These are phyloP conservation scores for Gastrolobium villosum DNA, from an alignment of 306 rosid species.

Conservation along the genomic window DNA sequence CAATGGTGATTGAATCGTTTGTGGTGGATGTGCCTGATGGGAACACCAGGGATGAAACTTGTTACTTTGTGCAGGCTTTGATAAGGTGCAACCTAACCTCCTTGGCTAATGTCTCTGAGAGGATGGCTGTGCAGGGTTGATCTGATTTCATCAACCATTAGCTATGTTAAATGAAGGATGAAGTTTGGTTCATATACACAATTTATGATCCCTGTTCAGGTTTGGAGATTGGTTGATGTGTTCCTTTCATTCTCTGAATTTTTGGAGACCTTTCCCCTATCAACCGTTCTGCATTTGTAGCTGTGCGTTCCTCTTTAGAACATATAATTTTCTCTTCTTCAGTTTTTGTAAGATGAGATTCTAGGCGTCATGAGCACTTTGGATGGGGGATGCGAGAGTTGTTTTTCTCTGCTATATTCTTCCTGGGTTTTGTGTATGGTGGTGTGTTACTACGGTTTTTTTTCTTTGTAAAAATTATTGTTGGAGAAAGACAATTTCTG, in stretches of 20 bases:
- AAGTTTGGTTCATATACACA: conserved; percentile 21
- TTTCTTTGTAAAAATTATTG: conserved; percentile 52
- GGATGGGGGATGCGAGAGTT: no score
- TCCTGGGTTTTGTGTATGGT: conserved; percentile 52
- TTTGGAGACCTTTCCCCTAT: no score
- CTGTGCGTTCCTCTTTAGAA: no score
- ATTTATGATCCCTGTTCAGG: conserved; percentile 2
- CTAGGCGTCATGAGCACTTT: conserved; percentile 41
- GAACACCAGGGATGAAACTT: conserved; percentile 78
- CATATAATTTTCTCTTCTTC: conserved; percentile 23
- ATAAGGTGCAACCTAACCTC: conserved; percentile 80
- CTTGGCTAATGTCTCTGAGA: conserved; percentile 77
- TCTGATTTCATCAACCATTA: conserved; percentile 57
- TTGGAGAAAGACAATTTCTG: conserved; percentile 37
- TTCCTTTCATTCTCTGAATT: no score
- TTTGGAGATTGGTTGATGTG: no score
- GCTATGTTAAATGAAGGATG: conserved; percentile 36
- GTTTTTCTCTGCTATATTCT: no score
- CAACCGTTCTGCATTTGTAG: no score
- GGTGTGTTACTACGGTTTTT: conserved; percentile 38
- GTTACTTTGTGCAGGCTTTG: conserved; percentile 76
- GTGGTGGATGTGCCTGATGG: conserved; percentile 81
- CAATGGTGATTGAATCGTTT: conserved; percentile 79
- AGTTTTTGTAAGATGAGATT: conserved; percentile 44
- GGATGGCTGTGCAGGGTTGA: conserved; percentile 72